Evolutionary conservation across 2,329 filamentous ascomycete species (phyloP), one percentile per base, ranked within the genome.

Genomic region (Hypoxylon sp.): DNA sequence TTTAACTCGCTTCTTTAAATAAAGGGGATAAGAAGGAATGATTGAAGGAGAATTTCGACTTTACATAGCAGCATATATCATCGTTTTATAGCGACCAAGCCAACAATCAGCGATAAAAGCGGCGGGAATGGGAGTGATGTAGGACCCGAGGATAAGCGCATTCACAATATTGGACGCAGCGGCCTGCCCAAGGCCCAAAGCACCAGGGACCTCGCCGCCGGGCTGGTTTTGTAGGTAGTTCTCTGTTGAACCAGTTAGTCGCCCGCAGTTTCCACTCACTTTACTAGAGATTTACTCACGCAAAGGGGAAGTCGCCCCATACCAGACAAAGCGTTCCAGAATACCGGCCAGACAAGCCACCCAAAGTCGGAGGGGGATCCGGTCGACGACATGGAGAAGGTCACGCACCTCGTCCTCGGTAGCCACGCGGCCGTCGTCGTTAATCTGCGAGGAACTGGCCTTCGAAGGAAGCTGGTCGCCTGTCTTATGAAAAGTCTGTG

Each of bases 11-110:
- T 49, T 30, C 10, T 41, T 34, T 13, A n/a, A n/a, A 38, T 6
- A 9, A 30, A 43, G 7, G 23, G 14, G 14, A 3, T 30, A 21
- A 21, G 3, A 19, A 14, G 5, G 32, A 14, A 17, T n/a, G 32
- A 52, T 13, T 21, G 19, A 60, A 21, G 45, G 28, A 36, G 25
- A 11, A 17, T 41, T 21, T 52, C 4, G 7, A 63, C 56, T 17
- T 5, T 61, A 68, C 57, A 65, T 61, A 28, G 56, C 61, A 34
- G 57, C 56, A 30, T 58, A 68, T 5, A 67, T 34, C 59, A 69
- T 66, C 10, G 63, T 69, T 28, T 63, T 69, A 13, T 69, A 69
- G 25, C 67, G 67, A 10, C 66, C 66, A 9, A 68, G 36, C 62
- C 62, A 66, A 21, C 52, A 57, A 49, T 68, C 66, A n/a, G 63